phyloP scores from a whole-genome alignment of 352 stramenopile genomes.

The Phytopythium boreale region DNA sequence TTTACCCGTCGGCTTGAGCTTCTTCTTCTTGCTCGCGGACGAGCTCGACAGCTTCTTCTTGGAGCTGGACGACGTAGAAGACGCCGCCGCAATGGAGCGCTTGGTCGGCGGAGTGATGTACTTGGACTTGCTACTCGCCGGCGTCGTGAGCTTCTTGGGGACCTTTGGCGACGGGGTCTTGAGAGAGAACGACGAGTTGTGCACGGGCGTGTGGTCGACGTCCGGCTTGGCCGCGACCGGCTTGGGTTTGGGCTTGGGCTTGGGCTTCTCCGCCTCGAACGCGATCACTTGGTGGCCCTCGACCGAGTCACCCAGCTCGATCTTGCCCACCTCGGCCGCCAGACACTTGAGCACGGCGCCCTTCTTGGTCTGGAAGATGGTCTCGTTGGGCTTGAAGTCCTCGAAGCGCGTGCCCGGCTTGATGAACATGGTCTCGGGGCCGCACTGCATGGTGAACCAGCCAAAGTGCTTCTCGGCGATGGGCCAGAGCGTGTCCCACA shows the following conservation, averaged over 20 bases:
- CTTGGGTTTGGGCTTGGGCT: slow-evolving; percentile 11
- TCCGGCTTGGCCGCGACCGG: slow-evolving; percentile 24
- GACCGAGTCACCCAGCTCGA: slow-evolving; percentile 67
- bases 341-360: slow-evolving; percentile 65
- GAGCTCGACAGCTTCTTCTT: slow-evolving; percentile 31
- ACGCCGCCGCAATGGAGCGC: slow-evolving; percentile 10
- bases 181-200: slow-evolving; percentile 21
- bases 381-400: slow-evolving; percentile 71
- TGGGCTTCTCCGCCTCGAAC: slow-evolving; percentile 30
- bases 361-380: slow-evolving; percentile 81
- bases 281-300: slow-evolving; percentile 56
- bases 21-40: background rate
- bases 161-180: slow-evolving; percentile 44
- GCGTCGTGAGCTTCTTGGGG: slow-evolving; percentile 18
- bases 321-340: slow-evolving; percentile 37
- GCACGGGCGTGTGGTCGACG: background rate
- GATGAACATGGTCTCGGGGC: slow-evolving; percentile 71
- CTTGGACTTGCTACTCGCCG: slow-evolving; percentile 13
- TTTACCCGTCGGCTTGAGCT: slow-evolving; percentile 11
- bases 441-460: slow-evolving; percentile 75
- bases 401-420: slow-evolving; percentile 68
- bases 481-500: slow-evolving; percentile 69
- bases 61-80: slow-evolving; percentile 8
- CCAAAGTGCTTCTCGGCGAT: slow-evolving; percentile 55
- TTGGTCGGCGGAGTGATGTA: slow-evolving; percentile 26